Evolutionary conservation across 495 filamentous ascomycete genomes (phyloP), one percentile per base, ranked within the genome.

Genomic region (Penicillium taxi): DNA sequence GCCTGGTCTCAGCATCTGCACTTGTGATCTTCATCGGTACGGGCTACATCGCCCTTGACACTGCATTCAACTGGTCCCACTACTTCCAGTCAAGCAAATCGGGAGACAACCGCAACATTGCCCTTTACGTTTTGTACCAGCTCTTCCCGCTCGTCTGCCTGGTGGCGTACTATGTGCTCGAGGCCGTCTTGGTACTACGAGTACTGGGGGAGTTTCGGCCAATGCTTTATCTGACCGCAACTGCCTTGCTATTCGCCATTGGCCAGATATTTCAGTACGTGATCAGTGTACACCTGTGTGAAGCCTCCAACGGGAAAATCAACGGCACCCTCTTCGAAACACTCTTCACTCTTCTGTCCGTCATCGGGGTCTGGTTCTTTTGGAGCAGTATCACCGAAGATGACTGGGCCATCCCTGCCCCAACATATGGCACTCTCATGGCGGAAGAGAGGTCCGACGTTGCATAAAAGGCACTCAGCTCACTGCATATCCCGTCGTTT

Each of bases 371-470:
- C 32, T 99, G 90, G 90, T 53, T 83, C 44, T 99, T 99, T 70
- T 96, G 93, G 91, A 90, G 86, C 26, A 94, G 86, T 67, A 99
- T 99, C 52, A 99, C 91, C 4, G 91, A 99, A 64, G 91, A 99
- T 53, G 90, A 96, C 66, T 99, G 91, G 91, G 87, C 91, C 1
- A 74, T 81, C 70, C 77, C 80, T 8, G 63, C 69, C n/a, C n/a
- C n/a, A n/a, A n/a, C n/a, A n/a, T n/a, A n/a, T n/a, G n/a, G n/a
- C n/a, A n/a, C n/a, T n/a, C n/a, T n/a, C n/a, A n/a, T 9, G 58
- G 58, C 14, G 50, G 54, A 23, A 59, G 57, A 19, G 74, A 77
- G n/a, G n/a, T n/a, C n/a, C n/a, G n/a, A n/a, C n/a, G n/a, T n/a
- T n/a, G n/a, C n/a, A n/a, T n/a, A n/a, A n/a, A n/a, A n/a, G n/a